These are phyloP conservation scores for Aspergillus caelatus DNA, from an alignment of 2,329 filamentous ascomycete species.

Conservation along the genomic window DNA sequence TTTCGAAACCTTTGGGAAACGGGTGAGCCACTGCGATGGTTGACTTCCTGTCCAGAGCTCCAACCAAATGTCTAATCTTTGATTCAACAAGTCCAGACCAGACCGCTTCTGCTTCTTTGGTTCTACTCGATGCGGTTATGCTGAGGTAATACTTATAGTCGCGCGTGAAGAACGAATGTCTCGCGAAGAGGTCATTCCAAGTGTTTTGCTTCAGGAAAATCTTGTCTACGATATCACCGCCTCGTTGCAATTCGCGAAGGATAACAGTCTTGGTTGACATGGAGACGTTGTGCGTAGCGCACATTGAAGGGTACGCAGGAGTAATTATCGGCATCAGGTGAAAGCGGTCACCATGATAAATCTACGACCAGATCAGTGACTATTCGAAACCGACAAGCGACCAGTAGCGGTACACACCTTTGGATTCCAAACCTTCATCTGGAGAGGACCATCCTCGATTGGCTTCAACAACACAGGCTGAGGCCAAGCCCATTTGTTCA, in stretches of 20 bases:
- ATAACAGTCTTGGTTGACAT: slow-evolving; percentile 84
- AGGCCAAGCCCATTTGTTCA: slow-evolving; percentile 91
- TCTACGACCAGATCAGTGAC: slow-evolving; percentile 42
- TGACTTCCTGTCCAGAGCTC: slow-evolving; percentile 76
- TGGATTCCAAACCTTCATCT: slow-evolving; percentile 92
- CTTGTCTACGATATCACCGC: slow-evolving; percentile 73
- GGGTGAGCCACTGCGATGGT: slow-evolving; percentile 83
- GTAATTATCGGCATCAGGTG: slow-evolving; percentile 99
- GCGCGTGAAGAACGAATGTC: slow-evolving; percentile 89
- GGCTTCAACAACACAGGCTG: slow-evolving; percentile 87
- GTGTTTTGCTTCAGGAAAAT: slow-evolving; percentile 75
- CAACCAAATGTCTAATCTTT: slow-evolving; percentile 83
- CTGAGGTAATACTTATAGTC: slow-evolving; percentile 96
- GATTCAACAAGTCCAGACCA: slow-evolving; percentile 95
- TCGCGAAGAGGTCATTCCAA: slow-evolving; percentile 87
- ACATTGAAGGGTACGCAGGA: slow-evolving; percentile 96
- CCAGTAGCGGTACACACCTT: slow-evolving; percentile 57
- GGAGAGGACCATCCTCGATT: slow-evolving; percentile 79
- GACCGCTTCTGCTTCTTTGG: slow-evolving; percentile 78
- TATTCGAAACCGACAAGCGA: not conserved
- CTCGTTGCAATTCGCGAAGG: slow-evolving; percentile 77
- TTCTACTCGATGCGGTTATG: slow-evolving; percentile 79
- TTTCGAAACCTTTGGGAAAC: slow-evolving; percentile 90
- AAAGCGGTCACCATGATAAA: slow-evolving; percentile 77
- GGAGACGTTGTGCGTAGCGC: slow-evolving; percentile 91